Percentiles rank a stretch among this genome's conserved stretches.
These are phyloP conservation scores for Vanrija sp. DNA, from an alignment of 1,284 basidiomycete species.

Conservation along the genomic window DNA sequence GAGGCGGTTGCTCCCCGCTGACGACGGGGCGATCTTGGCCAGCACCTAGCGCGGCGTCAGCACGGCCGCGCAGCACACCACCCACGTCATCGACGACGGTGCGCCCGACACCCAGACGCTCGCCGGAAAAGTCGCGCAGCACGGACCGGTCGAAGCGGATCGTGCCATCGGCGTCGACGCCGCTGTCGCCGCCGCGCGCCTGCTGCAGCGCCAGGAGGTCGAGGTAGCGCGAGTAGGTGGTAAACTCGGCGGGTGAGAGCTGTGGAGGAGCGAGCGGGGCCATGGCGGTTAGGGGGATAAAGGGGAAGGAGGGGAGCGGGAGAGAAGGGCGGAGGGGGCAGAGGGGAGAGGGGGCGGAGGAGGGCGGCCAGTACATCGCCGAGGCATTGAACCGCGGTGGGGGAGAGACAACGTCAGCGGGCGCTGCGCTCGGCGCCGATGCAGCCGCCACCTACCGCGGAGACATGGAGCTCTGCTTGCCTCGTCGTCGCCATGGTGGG, in stretches of 20 bases:
- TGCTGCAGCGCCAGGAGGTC: constrained; percentile 17
- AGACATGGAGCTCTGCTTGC: constrained; percentile 13
- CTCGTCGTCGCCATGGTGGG: constrained; percentile 4
- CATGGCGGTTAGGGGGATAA: background rate
- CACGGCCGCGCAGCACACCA: background rate
- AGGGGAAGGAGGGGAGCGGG: background rate
- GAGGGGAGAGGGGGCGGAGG: background rate
- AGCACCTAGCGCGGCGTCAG: background rate
- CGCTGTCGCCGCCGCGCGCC: constrained; percentile 3
- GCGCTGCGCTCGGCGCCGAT: background rate
- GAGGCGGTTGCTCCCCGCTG: constrained; percentile 1
- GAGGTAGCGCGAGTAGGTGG: constrained; percentile 19
- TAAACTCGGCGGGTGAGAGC: constrained; percentile 22
- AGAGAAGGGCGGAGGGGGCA: background rate
- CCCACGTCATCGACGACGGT: constrained; percentile 19
- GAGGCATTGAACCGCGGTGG: background rate
- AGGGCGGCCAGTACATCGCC: background rate
- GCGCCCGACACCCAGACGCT: constrained; percentile 9
- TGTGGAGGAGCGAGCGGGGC: background rate
- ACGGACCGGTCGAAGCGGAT: constrained; percentile 14
- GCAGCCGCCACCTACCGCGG: constrained; percentile 4
- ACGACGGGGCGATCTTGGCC: background rate
- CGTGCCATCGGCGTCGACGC: constrained; percentile 12
- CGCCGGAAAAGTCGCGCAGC: constrained; percentile 10
- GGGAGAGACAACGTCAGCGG: background rate